A percentile compares a stretch with the other conserved stretches of the same genome.
These are phyloP conservation scores for Cytospora piceicola DNA, from an alignment of 2,329 filamentous ascomycete species.

Conservation along the genomic window DNA sequence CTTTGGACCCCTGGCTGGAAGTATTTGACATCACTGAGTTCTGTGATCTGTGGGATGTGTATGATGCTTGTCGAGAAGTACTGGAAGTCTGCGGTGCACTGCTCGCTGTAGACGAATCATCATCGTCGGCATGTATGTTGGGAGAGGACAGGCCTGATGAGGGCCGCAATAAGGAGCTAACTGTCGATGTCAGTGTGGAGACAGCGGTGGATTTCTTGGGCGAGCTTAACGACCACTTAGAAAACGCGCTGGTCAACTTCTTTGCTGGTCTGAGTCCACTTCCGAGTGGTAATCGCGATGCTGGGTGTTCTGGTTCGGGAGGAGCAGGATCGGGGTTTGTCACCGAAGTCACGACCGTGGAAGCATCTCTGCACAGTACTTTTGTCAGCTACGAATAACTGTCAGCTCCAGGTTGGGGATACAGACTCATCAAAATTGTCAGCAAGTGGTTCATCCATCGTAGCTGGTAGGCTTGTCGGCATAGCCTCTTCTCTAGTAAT, in stretches of 20 bases:
- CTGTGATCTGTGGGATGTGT: slow-evolving; percentile 11
- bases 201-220: not conserved
- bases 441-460: not conserved
- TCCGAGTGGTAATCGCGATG: not conserved
- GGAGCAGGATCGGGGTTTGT: not conserved
- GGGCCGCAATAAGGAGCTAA: slow-evolving; percentile 17
- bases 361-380: not conserved
- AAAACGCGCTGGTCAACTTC: slow-evolving; percentile 10
- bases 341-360: not conserved
- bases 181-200: not conserved
- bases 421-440: slow-evolving; percentile 12
- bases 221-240: slow-evolving; percentile 11
- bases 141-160: slow-evolving; percentile 12
- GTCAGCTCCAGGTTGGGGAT: fast-evolving
- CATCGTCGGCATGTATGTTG: slow-evolving; percentile 10
- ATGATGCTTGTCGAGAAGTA: slow-evolving; percentile 10
- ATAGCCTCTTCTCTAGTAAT: not conserved
- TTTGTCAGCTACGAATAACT: not conserved
- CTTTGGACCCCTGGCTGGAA: slow-evolving; percentile 18
- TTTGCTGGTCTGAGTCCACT: slow-evolving; percentile 10
- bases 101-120: slow-evolving; percentile 10
- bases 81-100: slow-evolving; percentile 8
- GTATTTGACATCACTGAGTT: slow-evolving; percentile 13
- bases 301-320: not conserved
- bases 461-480: not conserved